Conservation (phyloP, 305 asterid genomes). For the Plantago rigida region DNA sequence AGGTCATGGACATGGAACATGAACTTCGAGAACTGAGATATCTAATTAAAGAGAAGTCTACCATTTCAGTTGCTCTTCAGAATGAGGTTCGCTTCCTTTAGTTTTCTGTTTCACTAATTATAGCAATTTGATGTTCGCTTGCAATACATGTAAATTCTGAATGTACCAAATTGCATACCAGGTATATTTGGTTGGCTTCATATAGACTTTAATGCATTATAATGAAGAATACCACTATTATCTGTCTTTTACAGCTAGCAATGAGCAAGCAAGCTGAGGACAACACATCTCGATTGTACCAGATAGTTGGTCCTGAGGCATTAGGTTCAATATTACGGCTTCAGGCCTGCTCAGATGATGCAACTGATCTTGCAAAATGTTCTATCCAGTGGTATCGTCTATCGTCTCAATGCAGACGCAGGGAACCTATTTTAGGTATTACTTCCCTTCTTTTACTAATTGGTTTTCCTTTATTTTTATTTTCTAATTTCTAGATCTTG, state of each 20-base stretch:
- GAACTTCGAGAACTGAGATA: constrained; percentile 75
- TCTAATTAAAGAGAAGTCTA: constrained; percentile 65
- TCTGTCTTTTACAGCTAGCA: constrained; percentile 46
- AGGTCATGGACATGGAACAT: constrained; percentile 95
- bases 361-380: constrained; percentile 68
- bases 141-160: too few relatives aligned
- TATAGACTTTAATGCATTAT: background rate
- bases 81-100: constrained; percentile 46
- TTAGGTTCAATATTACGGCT: constrained; percentile 74
- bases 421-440: constrained; percentile 79
- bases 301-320: constrained; percentile 48
- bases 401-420: constrained; percentile 83
- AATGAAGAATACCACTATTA: constrained; percentile 14
- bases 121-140: too few relatives aligned
- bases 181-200: too few relatives aligned
- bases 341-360: constrained; percentile 61
- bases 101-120: background rate
- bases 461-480: background rate
- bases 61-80: constrained; percentile 60
- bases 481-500: too few relatives aligned
- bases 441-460: constrained; percentile 3
- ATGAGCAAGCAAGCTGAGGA: constrained; percentile 65
- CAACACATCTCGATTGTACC: constrained; percentile 36
- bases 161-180: too few relatives aligned
- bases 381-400: constrained; percentile 81